Evolutionary conservation across 345 rosid species (phyloP).

Genomic region (Corchorus olitorius): DNA sequence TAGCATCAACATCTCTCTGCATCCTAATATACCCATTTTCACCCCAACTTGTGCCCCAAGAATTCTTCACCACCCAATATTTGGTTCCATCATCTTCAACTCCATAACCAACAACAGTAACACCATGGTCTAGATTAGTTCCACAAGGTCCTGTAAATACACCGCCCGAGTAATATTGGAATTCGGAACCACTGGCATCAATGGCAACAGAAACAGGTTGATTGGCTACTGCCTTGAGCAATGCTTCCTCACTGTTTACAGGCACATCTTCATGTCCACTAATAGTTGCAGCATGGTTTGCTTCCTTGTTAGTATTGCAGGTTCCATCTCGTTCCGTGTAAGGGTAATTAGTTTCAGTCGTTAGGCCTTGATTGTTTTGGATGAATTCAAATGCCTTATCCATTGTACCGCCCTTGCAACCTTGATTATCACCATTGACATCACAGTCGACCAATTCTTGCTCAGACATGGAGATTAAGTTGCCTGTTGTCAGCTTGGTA

Average conservation of each 20-base stretch:
- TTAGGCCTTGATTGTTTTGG: slow-evolving; percentile 78
- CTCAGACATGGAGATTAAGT: slow-evolving; percentile 36
- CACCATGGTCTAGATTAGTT: neutral
- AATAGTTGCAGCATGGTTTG: slow-evolving; percentile 27
- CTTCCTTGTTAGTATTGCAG: slow-evolving; percentile 56
- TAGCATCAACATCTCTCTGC: neutral
- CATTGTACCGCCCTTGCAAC: slow-evolving; percentile 66
- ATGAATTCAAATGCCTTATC: slow-evolving; percentile 86
- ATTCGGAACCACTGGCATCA: slow-evolving; percentile 68
- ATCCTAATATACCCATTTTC: neutral
- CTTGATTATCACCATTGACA: slow-evolving; percentile 19
- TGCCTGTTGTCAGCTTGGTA: slow-evolving; percentile 24
- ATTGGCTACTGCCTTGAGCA: slow-evolving; percentile 49
- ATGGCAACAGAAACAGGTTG: slow-evolving; percentile 74
- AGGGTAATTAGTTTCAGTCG: slow-evolving; percentile 73
- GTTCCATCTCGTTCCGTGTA: slow-evolving; percentile 54
- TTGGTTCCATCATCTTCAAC: neutral
- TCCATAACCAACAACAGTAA: neutral
- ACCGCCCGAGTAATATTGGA: slow-evolving; percentile 50
- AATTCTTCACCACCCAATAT: slow-evolving; percentile 10
- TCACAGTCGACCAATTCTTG: slow-evolving; percentile 49
- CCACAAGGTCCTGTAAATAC: too few species aligned
- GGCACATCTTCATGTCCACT: slow-evolving; percentile 35
- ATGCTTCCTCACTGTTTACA: slow-evolving; percentile 29
- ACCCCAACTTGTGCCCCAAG: slow-evolving; percentile 1